A percentile compares a stretch with the other conserved stretches of the same genome.
These are phyloP conservation scores for Rhizodiscina lignyota DNA, from an alignment of 495 filamentous ascomycete species.

Conservation along the genomic window DNA sequence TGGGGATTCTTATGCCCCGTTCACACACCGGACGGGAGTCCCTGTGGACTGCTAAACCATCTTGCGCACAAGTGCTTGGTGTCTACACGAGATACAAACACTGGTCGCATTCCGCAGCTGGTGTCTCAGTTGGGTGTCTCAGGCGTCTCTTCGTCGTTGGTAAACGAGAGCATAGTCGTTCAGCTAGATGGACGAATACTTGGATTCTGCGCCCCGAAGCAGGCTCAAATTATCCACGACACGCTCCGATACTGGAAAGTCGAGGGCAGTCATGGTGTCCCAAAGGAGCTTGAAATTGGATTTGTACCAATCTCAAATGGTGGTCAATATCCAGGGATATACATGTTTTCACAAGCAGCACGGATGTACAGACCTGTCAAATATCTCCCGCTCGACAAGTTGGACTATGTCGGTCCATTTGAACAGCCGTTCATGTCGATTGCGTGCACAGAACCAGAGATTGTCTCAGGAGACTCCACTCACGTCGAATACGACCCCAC, in stretches of 20 bases:
- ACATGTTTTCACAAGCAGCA: conserved; percentile 72
- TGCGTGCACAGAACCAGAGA: conserved; percentile 67
- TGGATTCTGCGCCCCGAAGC: conserved; percentile 73
- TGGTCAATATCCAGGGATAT: conserved; percentile 89
- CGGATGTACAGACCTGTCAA: conserved; percentile 86
- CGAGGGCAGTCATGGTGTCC: conserved; percentile 71
- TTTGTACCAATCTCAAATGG: conserved; percentile 72
- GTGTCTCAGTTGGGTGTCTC: conserved; percentile 64
- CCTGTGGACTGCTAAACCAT: conserved; percentile 91
- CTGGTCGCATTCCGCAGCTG: conserved; percentile 51
- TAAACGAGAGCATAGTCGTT: conserved; percentile 67
- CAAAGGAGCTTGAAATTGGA: conserved; percentile 74
- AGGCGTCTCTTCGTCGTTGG: conserved; percentile 51
- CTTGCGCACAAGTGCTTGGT: conserved; percentile 91
- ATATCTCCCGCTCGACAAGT: conserved; percentile 67
- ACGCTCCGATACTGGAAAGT: conserved; percentile 90
- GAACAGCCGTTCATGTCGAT: conserved; percentile 99
- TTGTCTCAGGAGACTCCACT: conserved; percentile 70
- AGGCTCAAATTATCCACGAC: conserved; percentile 62
- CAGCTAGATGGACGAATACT: conserved; percentile 81
- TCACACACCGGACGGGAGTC: conserved; percentile 89
- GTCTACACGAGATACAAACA: conserved; percentile 51
- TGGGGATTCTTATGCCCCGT: conserved; percentile 97
- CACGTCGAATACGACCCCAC: conserved; percentile 93
- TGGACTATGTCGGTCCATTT: conserved; percentile 78